These are phyloP conservation scores for Penicillium sclerotigenum DNA, from an alignment of 2,329 filamentous ascomycete species.

Conservation along the genomic window DNA sequence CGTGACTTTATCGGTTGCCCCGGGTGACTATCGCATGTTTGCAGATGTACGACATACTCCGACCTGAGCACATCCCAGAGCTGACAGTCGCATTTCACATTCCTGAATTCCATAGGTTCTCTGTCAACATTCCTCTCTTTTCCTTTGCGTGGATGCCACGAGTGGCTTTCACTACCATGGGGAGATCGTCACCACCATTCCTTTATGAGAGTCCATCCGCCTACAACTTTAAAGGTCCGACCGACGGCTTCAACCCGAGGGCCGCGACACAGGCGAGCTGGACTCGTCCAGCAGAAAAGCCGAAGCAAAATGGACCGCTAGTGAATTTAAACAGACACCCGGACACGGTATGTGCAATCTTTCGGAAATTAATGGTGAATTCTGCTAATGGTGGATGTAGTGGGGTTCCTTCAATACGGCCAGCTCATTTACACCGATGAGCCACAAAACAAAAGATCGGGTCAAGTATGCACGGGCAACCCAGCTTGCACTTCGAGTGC, in stretches of 20 bases:
- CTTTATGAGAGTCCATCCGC: slow-evolving; percentile 63
- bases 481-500: slow-evolving; percentile 65
- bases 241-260: slow-evolving; percentile 76
- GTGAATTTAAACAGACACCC: slow-evolving; percentile 83
- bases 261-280: slow-evolving; percentile 77
- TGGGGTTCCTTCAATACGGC: slow-evolving; percentile 57
- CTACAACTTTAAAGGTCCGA: slow-evolving; percentile 52
- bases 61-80: not conserved
- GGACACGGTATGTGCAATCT: slow-evolving; percentile 59
- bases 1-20: slow-evolving; percentile 31
- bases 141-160: slow-evolving; percentile 35
- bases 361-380: slow-evolving; percentile 1
- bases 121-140: slow-evolving; percentile 25
- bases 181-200: slow-evolving; percentile 63
- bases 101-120: slow-evolving; percentile 6
- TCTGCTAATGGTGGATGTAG: slow-evolving; percentile 24
- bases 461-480: slow-evolving; percentile 67
- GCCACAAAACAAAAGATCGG: slow-evolving; percentile 63
- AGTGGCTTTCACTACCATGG: slow-evolving; percentile 39
- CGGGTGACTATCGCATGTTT: slow-evolving; percentile 28
- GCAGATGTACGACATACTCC: slow-evolving; percentile 3
- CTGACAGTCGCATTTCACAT: slow-evolving; percentile 21
- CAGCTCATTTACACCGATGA: slow-evolving; percentile 62
- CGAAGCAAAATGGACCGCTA: slow-evolving; percentile 70
- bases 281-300: slow-evolving; percentile 57